Conservation (phyloP, 1,284 basidiomycete species). For the Heterobasidion parviporum region DNA sequence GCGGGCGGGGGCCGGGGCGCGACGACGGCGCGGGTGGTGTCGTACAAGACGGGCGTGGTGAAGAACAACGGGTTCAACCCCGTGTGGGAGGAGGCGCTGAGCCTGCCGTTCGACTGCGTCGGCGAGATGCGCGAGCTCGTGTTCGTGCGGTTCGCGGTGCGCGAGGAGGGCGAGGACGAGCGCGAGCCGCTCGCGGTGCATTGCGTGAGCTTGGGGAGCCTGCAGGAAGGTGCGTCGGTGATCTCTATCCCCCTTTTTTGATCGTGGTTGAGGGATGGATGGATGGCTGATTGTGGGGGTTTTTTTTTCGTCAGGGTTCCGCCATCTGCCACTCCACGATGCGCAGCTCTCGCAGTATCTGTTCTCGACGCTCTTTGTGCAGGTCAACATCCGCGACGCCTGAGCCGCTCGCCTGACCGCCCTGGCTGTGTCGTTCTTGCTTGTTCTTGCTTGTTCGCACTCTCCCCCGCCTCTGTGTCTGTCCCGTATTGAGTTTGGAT, state of each 20-base stretch:
- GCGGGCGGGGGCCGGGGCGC: slow-evolving; percentile 20
- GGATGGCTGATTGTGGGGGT: slow-evolving; percentile 1
- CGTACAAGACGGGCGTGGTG: slow-evolving; percentile 51
- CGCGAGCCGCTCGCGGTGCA: slow-evolving; percentile 66
- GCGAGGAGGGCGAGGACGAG: slow-evolving; percentile 53
- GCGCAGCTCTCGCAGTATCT: slow-evolving; percentile 75
- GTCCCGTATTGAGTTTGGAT: no score
- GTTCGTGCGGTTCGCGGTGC: slow-evolving; percentile 76
- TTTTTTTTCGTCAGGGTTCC: slow-evolving; percentile 51
- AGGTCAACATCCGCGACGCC: slow-evolving; percentile 38
- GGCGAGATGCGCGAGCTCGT: slow-evolving; percentile 76
- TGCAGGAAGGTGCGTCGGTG: slow-evolving; percentile 55
- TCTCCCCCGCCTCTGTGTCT: not conserved
- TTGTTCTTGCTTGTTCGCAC: not conserved
- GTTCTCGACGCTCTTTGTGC: slow-evolving; percentile 84
- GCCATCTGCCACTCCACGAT: slow-evolving; percentile 83
- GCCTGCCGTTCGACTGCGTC: slow-evolving; percentile 66
- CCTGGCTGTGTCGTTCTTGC: not conserved
- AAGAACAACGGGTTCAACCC: slow-evolving; percentile 90
- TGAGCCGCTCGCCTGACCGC: slow-evolving; percentile 3
- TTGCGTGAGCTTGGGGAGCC: slow-evolving; percentile 58
- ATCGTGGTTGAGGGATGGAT: no score
- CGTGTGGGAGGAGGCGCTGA: slow-evolving; percentile 70
- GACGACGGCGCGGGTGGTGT: slow-evolving; percentile 37
- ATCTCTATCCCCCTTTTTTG: not conserved